These are phyloP conservation scores for Petunia axillaris DNA, from an alignment of 257 asterid species.

Conservation along the genomic window DNA sequence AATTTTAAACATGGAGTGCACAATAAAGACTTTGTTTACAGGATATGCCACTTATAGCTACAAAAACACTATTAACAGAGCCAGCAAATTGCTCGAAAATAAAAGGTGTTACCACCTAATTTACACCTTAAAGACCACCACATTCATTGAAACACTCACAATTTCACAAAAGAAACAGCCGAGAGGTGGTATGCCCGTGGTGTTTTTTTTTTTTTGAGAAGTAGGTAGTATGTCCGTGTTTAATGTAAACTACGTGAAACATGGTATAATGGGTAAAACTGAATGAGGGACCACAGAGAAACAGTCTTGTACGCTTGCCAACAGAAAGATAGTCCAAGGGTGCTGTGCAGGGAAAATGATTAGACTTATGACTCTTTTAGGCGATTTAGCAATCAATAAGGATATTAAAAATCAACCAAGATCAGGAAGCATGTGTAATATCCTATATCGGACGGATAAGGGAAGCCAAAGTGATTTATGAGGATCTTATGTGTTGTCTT, in stretches of 20 bases:
- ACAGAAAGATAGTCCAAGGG: neutral
- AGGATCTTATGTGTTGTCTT: neutral
- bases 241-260: neutral
- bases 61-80: neutral
- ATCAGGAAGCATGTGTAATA: neutral
- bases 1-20: neutral
- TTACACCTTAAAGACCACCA: slow-evolving; percentile 12
- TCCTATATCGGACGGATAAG: neutral
- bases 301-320: neutral
- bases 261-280: neutral
- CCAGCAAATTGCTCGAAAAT: neutral
- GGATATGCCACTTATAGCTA: neutral
- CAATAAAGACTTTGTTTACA: neutral
- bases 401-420: neutral
- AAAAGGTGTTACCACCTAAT: slow-evolving; percentile 7
- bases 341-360: neutral
- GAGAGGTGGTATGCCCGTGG: neutral
- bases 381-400: neutral
- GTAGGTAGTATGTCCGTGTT: neutral
- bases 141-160: neutral
- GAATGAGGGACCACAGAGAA: neutral
- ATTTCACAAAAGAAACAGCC: slow-evolving; percentile 16
- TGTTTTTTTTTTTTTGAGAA: too few relatives aligned
- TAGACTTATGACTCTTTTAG: neutral
- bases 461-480: neutral